Base-by-base conservation (phyloP, 1,139 yeast species). In the Pichia cactophila region DNA sequence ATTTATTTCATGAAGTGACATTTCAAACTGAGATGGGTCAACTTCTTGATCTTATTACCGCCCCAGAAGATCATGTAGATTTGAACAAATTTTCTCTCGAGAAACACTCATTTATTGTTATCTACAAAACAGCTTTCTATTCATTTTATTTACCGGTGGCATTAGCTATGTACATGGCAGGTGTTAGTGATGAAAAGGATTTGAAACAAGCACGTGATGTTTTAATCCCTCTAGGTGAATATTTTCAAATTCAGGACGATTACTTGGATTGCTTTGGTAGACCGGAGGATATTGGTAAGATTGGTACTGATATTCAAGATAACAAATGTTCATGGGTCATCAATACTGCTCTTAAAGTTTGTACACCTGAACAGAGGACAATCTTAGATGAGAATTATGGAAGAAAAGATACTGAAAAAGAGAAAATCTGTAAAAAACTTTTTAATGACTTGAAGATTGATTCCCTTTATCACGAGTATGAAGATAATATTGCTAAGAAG, bases 241-340 rank as follows among this genome's bases (percentile, higher is more conserved):
- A 94, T 69, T 94, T 94, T 84, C 99, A 94, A 73, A 88, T 94
- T 60, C 98, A 94, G 72, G 99, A 94, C 66, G 99, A 94, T 69
- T 94, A 75, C 72, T 80, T 94, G 61, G 99, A 94, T 69, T 88
- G 97, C 70, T 94, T 87, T 65, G 99, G 98, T 56, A 89, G 94
- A 59, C 97, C 98, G 44, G 95, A 86, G 65, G 90, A 90, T 63
- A 92, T 92, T 65, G 99, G 99, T 56, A 94, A 94, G 76, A 88
- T 94, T 59, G 99, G 99, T 58, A 94, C 98, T 52, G 99, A 94
- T 68, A 94, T 94, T 64, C 87, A 87, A 72, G 99, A 94, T 69
- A 94, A 94, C 78, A 94, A 94, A 72, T 94, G 98, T 70, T 86
- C 97, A 44, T 94, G 99, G 99, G 83, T 94, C 53, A 79, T 94